These are phyloP conservation scores for Chlorella sp. DNA, from an alignment of 139 green algal genomes.

Conservation along the genomic window DNA sequence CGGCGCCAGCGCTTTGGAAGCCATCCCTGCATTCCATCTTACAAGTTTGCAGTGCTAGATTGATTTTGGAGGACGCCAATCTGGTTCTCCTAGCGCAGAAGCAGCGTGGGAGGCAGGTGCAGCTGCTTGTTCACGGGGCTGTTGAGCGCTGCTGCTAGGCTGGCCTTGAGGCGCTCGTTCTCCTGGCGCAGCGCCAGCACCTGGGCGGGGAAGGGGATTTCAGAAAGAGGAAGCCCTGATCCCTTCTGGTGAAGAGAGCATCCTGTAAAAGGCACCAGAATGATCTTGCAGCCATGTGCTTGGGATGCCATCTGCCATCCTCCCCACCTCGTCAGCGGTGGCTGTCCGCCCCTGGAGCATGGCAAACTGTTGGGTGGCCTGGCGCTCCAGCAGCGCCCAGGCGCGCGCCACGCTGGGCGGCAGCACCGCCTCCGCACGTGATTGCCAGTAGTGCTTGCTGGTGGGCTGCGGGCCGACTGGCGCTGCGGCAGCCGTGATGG, in stretches of 20 bases:
- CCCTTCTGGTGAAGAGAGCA: too few relatives aligned
- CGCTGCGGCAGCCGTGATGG: not conserved
- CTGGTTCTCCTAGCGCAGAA: not conserved
- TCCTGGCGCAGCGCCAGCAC: constrained; percentile 23
- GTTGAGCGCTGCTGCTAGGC: not conserved
- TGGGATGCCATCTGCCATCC: too few relatives aligned
- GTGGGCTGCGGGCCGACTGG: not conserved
- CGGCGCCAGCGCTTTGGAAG: too few relatives aligned
- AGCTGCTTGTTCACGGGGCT: constrained; percentile 27
- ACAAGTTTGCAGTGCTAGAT: not conserved
- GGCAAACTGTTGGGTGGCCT: not conserved
- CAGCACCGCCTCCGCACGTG: not conserved
- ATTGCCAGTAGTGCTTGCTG: constrained; percentile 33
- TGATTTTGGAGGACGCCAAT: too few relatives aligned
- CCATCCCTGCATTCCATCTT: too few relatives aligned
- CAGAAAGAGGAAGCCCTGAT: too few relatives aligned
- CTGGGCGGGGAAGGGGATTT: not conserved
- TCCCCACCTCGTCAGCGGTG: constrained; percentile 21
- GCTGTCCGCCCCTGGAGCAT: constrained; percentile 8
- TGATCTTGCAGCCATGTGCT: too few relatives aligned
- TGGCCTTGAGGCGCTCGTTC: constrained; percentile 27
- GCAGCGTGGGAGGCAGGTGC: constrained; percentile 23
- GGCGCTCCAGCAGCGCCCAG: constrained; percentile 21
- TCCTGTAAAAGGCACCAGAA: too few relatives aligned
- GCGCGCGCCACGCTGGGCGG: not conserved